Conservation (phyloP, 176 grass and related monocot genomes). For the Zizania latifolia region DNA sequence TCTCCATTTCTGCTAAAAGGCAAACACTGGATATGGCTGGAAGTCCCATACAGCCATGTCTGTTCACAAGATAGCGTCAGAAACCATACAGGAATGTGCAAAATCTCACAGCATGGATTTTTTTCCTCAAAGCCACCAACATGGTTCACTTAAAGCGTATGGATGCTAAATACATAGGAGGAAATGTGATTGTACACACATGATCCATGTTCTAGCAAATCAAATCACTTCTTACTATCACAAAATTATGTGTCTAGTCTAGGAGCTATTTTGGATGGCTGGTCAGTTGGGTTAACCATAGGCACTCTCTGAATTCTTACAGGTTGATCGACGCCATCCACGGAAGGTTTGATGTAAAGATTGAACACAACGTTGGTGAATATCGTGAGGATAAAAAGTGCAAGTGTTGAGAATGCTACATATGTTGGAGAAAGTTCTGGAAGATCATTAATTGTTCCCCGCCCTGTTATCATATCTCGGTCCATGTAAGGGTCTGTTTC, state of each 20-base stretch:
- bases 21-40: neutral
- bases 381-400: slow-evolving; percentile 65
- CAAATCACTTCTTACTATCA: neutral
- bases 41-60: neutral
- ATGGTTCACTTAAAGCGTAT: neutral
- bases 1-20: neutral
- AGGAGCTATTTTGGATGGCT: neutral
- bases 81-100: neutral
- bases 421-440: slow-evolving; percentile 64
- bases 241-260: neutral
- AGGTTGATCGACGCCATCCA: slow-evolving; percentile 55
- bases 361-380: slow-evolving; percentile 84
- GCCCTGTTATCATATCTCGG: slow-evolving; percentile 57
- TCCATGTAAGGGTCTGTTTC: slow-evolving; percentile 55
- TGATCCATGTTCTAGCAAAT: neutral
- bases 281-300: slow-evolving; percentile 41
- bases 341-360: slow-evolving; percentile 63
- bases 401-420: slow-evolving; percentile 49
- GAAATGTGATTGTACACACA: neutral
- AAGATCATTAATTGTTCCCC: slow-evolving; percentile 37
- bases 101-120: too few relatives aligned
- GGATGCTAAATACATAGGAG: neutral
- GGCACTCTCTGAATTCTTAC: slow-evolving; percentile 47
- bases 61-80: neutral
- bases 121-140: neutral